Conservation (phyloP, 495 filamentous ascomycete species). For the Lasiosphaeris hirsuta region DNA sequence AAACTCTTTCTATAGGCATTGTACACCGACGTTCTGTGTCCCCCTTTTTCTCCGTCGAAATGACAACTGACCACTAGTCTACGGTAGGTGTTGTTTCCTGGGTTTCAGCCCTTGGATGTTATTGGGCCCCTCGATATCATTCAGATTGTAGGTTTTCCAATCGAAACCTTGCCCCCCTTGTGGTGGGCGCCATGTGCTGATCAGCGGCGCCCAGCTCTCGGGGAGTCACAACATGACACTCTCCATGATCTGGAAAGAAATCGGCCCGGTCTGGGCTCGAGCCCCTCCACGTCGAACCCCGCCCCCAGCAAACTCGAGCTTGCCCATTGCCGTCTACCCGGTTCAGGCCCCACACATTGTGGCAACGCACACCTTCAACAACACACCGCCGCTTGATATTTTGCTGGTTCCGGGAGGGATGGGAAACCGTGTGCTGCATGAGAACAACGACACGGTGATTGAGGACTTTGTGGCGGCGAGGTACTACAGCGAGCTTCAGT, state of each 20-base stretch:
- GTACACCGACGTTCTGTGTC: neutral
- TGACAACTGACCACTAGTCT: neutral
- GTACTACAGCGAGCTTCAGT: conserved; percentile 41
- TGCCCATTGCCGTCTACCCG: neutral
- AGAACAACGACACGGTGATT: conserved; percentile 27
- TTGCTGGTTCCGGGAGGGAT: conserved; percentile 57
- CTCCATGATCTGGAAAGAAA: conserved; percentile 40
- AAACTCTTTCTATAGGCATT: neutral
- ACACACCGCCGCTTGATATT: conserved; percentile 44
- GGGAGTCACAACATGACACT: conserved; percentile 31
- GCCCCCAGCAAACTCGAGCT: conserved; percentile 6
- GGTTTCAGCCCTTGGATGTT: conserved; percentile 39
- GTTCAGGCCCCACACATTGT: conserved; percentile 37
- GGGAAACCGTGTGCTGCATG: conserved; percentile 35
- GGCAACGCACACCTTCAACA: conserved; percentile 51
- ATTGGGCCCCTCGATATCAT: conserved; percentile 56
- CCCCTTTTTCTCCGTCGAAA: neutral
- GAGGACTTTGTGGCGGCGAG: conserved; percentile 34
- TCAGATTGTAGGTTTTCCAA: conserved; percentile 30
- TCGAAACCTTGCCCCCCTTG: neutral
- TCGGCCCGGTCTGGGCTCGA: conserved; percentile 44
- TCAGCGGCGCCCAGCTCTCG: conserved; percentile 30
- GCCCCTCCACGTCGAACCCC: conserved; percentile 13
- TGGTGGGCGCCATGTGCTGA: neutral
- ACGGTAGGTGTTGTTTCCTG: conserved; percentile 21